Evolutionary conservation across 2,329 filamentous ascomycete genomes (phyloP).

Genomic region (Fusarium mexicanum): DNA sequence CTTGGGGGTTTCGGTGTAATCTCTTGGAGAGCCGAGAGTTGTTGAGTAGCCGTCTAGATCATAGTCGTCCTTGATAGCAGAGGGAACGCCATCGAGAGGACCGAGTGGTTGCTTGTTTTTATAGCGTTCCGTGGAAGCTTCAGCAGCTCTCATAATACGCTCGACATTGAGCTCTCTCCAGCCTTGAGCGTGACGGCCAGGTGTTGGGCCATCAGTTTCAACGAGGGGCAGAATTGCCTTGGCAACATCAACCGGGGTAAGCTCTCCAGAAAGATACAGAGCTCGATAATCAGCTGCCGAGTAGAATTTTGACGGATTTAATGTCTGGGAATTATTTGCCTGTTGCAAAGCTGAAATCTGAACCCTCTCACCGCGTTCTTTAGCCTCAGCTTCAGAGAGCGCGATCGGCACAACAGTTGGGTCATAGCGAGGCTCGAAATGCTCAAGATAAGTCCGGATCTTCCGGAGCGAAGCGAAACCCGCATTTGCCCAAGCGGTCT

Average conservation of each 20-base stretch:
- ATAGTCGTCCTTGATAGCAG: constrained; percentile 80
- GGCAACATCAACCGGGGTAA: constrained; percentile 58
- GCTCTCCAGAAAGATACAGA: constrained; percentile 55
- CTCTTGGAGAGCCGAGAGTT: constrained; percentile 68
- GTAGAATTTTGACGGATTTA: constrained; percentile 44
- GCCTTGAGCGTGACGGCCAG: constrained; percentile 53
- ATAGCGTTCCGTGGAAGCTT: constrained; percentile 57
- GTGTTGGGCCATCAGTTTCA: constrained; percentile 49
- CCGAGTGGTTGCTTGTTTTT: constrained; percentile 67
- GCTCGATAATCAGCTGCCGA: constrained; percentile 57
- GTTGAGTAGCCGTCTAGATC: constrained; percentile 78
- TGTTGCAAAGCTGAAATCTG: not conserved
- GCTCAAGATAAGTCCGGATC: constrained; percentile 61
- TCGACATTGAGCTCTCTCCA: constrained; percentile 57
- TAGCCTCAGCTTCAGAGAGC: constrained; percentile 56
- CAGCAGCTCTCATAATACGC: constrained; percentile 54
- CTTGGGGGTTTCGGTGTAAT: constrained; percentile 61
- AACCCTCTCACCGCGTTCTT: constrained; percentile 3
- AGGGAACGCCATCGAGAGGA: constrained; percentile 76
- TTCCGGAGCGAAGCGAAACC: constrained; percentile 68
- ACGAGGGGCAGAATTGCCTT: constrained; percentile 58
- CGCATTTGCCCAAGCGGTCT: constrained; percentile 65
- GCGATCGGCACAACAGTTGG: constrained; percentile 56
- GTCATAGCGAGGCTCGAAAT: constrained; percentile 59
- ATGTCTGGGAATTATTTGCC: constrained; percentile 47